Conservation (phyloP, 2,329 filamentous ascomycete species). For the Fusarium tricinctum region DNA sequence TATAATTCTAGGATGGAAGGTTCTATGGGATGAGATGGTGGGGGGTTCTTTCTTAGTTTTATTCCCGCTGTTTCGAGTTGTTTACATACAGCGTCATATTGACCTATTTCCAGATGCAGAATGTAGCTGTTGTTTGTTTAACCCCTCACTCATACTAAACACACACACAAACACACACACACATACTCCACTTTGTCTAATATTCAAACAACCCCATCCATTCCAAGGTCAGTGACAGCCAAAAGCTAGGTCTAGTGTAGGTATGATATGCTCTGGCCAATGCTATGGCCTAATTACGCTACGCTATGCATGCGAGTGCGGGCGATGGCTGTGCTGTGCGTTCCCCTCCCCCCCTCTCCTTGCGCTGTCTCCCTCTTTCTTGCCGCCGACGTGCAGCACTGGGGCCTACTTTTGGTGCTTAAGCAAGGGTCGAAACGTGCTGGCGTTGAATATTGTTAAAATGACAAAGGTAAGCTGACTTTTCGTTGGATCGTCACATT, state of each 20-base stretch:
- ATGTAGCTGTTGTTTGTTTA: constrained; percentile 16
- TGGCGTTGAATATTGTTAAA: constrained; percentile 20
- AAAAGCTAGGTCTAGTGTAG: too few relatives aligned
- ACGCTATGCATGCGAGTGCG: constrained; percentile 31
- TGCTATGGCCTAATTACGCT: background rate
- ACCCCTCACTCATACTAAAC: constrained; percentile 25
- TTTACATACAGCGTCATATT: constrained; percentile 42
- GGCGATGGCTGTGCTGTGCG: constrained; percentile 17
- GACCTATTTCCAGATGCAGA: constrained; percentile 17
- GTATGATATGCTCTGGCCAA: too few relatives aligned
- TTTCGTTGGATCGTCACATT: constrained; percentile 38
- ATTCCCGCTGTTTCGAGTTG: constrained; percentile 24
- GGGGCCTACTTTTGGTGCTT: background rate
- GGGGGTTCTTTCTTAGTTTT: background rate
- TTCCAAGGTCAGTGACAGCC: background rate
- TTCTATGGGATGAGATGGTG: background rate
- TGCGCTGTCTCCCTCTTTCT: constrained; percentile 35
- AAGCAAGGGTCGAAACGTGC: constrained; percentile 39
- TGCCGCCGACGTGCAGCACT: constrained; percentile 38
- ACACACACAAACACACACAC: constrained; percentile 12
- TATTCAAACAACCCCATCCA: constrained; percentile 23
- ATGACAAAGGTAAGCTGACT: constrained; percentile 24
- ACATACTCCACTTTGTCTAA: constrained; percentile 9
- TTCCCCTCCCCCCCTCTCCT: background rate
- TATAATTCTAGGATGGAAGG: constrained; percentile 2